A percentile compares a stretch with the other conserved stretches of the same genome.
Conservation (phyloP, 208 protist species). For the Leishmania tarentolae region DNA sequence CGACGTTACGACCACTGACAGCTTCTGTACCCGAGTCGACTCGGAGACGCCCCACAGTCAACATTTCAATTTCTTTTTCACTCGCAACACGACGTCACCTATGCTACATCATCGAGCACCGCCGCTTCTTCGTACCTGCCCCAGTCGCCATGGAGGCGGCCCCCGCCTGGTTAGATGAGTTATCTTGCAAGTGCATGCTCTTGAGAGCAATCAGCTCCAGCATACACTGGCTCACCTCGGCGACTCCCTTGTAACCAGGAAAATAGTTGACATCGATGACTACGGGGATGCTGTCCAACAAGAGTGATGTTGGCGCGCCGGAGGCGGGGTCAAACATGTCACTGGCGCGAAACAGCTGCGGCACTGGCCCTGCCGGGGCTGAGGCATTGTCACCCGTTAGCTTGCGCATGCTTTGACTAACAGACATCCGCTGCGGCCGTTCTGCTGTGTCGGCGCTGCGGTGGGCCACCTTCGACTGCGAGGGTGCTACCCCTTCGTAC, state of each 20-base stretch:
- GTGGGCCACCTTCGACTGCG: neutral
- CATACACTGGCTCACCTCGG: slow-evolving; percentile 44
- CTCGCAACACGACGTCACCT: neutral
- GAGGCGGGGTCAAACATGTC: slow-evolving; percentile 68
- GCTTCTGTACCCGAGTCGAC: neutral
- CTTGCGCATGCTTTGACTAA: neutral
- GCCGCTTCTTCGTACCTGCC: slow-evolving; percentile 9
- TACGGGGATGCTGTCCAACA: slow-evolving; percentile 56
- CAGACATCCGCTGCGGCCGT: neutral
- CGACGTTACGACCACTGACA: neutral
- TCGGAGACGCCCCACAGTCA: neutral
- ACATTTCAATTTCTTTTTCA: neutral
- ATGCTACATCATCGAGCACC: slow-evolving; percentile 13
- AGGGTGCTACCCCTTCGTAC: slow-evolving; percentile 8
- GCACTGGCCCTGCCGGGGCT: neutral
- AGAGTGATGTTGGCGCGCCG: slow-evolving; percentile 54
- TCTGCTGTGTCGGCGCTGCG: neutral
- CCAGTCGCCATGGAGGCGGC: neutral
- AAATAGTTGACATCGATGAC: slow-evolving; percentile 91
- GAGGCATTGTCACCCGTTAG: neutral
- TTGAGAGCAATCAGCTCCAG: slow-evolving; percentile 43
- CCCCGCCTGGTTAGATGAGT: neutral
- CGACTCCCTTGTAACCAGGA: slow-evolving; percentile 73
- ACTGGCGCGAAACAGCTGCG: slow-evolving; percentile 20
- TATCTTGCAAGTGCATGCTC: neutral